Percentiles rank a stretch among this genome's conserved stretches.
Evolutionary conservation across 2,329 filamentous ascomycete genomes (phyloP).

Genomic region (Alternaria longipes): DNA sequence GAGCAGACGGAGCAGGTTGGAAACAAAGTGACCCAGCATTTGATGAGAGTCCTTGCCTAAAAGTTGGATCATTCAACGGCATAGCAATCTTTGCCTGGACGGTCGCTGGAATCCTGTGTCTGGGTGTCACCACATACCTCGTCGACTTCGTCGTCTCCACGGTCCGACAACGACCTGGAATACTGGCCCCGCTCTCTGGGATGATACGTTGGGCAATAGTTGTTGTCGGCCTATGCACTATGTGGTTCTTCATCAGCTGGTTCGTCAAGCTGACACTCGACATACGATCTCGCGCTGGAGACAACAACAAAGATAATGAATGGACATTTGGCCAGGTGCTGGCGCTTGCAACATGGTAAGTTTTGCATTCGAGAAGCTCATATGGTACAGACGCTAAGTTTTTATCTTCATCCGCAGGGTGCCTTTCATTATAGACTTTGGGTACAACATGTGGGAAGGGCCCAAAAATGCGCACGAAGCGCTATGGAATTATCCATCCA

Average conservation of each 20-base stretch:
- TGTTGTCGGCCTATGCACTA: neutral
- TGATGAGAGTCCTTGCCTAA: too few species aligned
- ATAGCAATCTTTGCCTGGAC: too few species aligned
- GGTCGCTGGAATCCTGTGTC: too few species aligned
- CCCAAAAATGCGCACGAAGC: neutral
- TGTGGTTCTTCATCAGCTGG: conserved; percentile 1
- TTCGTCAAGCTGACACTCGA: neutral
- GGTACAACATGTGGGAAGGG: neutral
- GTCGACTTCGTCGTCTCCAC: neutral
- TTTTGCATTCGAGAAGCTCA: too few species aligned
- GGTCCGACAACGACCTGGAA: neutral
- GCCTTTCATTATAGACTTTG: too few species aligned
- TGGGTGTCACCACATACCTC: too few species aligned
- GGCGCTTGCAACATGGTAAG: neutral
- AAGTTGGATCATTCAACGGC: too few species aligned
- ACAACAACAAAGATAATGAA: neutral
- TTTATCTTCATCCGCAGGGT: accelerated
- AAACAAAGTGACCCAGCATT: too few species aligned
- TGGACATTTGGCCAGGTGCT: neutral
- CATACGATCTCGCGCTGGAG: neutral
- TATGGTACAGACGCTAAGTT: too few species aligned
- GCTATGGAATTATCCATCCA: neutral
- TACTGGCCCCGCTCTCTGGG: too few species aligned
- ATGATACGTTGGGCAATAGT: neutral
- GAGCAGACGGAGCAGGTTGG: too few species aligned